A percentile compares a stretch with the other conserved stretches of the same genome.
These are phyloP conservation scores for Potentilla sterilis DNA, from an alignment of 306 rosid species.

Conservation along the genomic window DNA sequence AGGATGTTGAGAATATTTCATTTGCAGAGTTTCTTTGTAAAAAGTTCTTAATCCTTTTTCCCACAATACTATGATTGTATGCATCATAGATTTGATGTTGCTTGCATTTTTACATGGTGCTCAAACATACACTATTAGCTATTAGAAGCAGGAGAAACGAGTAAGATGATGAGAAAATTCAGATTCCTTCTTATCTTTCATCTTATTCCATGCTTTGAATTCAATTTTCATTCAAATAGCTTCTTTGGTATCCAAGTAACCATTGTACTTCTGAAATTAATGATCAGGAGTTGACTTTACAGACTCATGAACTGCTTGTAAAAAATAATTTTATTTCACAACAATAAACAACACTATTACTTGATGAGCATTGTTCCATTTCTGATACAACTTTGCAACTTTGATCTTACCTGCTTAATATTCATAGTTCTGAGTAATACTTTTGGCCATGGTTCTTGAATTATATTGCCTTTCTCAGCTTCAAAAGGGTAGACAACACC, in stretches of 20 bases:
- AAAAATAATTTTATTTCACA: not conserved
- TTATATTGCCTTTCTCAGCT: constrained; percentile 35
- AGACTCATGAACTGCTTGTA: not conserved
- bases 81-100: not conserved
- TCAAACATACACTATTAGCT: not conserved
- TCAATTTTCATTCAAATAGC: not conserved
- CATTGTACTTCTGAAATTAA: not conserved
- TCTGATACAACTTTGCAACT: not conserved
- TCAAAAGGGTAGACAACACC: constrained; percentile 48
- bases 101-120: not conserved
- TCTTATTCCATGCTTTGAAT: not conserved
- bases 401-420: not conserved
- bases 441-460: not conserved
- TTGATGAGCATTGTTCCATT: constrained; percentile 9
- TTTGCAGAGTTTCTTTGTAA: not conserved
- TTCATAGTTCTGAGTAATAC: not conserved
- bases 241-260: not conserved
- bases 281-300: not conserved
- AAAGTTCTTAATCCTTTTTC: not conserved
- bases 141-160: not conserved
- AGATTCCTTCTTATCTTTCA: not conserved
- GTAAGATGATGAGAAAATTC: not conserved
- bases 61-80: not conserved
- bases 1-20: not conserved
- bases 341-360: not conserved